A percentile compares a stretch with the other conserved stretches of the same genome.
Conservation (phyloP, 192 early-diverging fungal genomes). For the Coemansia umbellata region DNA sequence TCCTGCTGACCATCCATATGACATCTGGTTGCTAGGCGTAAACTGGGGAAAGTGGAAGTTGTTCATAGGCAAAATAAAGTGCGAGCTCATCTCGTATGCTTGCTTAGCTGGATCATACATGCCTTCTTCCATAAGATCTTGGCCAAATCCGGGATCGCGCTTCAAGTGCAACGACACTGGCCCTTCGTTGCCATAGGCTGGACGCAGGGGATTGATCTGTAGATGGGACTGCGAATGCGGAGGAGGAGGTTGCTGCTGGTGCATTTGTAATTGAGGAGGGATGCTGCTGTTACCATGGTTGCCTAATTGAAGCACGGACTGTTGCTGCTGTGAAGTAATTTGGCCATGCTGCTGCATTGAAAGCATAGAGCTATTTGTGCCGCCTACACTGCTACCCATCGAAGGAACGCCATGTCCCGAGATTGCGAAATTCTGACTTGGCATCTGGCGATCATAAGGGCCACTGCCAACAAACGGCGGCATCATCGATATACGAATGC, state of each 20-base stretch:
- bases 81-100: slow-evolving; percentile 40
- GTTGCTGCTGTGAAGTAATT: slow-evolving; percentile 12
- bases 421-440: slow-evolving; percentile 10
- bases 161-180: slow-evolving; percentile 47
- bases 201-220: slow-evolving; percentile 40
- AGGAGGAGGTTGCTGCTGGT: slow-evolving; percentile 4
- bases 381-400: neutral
- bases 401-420: neutral
- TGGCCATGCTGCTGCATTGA: slow-evolving; percentile 15
- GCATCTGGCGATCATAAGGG: slow-evolving; percentile 31
- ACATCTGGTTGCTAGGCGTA: neutral
- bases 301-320: neutral
- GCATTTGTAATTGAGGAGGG: slow-evolving; percentile 11
- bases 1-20: slow-evolving; percentile 10
- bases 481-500: slow-evolving; percentile 24
- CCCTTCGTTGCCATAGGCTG: slow-evolving; percentile 20
- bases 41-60: slow-evolving; percentile 24
- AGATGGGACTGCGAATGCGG: too few relatives aligned
- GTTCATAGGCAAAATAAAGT: slow-evolving; percentile 41
- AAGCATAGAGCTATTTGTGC: neutral
- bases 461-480: slow-evolving; percentile 8
- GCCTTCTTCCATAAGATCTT: slow-evolving; percentile 23
- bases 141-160: slow-evolving; percentile 47
- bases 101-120: slow-evolving; percentile 46
- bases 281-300: neutral